phyloP scores from a whole-genome alignment of 441 rosid genomes.

The Adansonia rubrostipa region DNA sequence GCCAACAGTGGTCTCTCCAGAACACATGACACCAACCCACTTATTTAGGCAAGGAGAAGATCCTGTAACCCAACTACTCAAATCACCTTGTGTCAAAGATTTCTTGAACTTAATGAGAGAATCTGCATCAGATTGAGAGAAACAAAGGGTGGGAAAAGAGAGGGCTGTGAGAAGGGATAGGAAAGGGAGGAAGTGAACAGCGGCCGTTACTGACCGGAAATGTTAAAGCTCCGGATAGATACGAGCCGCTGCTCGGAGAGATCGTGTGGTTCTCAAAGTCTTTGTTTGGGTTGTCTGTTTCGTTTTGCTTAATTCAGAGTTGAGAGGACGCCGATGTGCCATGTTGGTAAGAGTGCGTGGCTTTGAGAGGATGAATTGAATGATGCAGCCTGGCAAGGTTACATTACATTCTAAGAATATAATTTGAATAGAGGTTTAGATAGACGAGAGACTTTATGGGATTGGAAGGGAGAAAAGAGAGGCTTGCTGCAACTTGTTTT shows the following conservation, averaged over 20 bases:
- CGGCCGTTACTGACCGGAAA: constrained; percentile 34
- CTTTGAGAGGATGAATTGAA: constrained; percentile 34
- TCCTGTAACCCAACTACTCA: constrained; percentile 56
- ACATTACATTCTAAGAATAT: constrained; percentile 45
- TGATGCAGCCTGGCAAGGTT: constrained; percentile 41
- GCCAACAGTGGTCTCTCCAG: constrained; percentile 49
- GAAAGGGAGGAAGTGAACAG: constrained; percentile 22
- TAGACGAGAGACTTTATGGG: constrained; percentile 13
- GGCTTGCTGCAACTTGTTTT: constrained; percentile 26
- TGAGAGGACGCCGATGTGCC: constrained; percentile 30
- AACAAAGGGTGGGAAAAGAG: constrained; percentile 23
- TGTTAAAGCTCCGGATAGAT: constrained; percentile 36
- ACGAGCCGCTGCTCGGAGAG: constrained; percentile 51
- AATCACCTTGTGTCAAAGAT: constrained; percentile 40
- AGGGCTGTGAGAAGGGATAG: constrained; percentile 25
- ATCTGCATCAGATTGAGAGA: constrained; percentile 45
- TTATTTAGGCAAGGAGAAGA: constrained; percentile 53
- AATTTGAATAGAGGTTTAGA: constrained; percentile 19
- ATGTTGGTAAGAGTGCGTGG: constrained; percentile 33
- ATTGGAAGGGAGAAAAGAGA: constrained; percentile 26
- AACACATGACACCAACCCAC: constrained; percentile 72
- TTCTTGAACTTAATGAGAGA: constrained; percentile 55
- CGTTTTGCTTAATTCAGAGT: constrained; percentile 33
- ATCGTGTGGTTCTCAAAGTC: constrained; percentile 28
- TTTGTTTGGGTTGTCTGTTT: constrained; percentile 30